Base-by-base conservation (phyloP, 805 yeast species). In the Tetrapisispora taiwanensis region DNA sequence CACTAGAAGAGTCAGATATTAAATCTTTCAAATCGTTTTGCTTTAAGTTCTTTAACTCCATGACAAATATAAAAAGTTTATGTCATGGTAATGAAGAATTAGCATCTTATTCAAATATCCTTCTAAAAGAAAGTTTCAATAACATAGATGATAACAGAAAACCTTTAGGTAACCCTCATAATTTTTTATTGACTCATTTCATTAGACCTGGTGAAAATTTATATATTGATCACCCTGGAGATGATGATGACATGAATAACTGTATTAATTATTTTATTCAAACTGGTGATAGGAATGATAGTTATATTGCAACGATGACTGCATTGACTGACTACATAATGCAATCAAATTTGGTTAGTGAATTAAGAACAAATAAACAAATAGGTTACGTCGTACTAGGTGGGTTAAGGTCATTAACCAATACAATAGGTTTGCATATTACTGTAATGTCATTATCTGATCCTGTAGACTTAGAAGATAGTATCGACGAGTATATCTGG, bases 321-420 rank as follows among this genome's bases (percentile, higher is more conserved):
- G 65, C 63, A 18, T 55, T 82, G 5, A 50, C 74, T 1, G 70
- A 75, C 1, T 74, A 67, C 54, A 41, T 74, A n/a, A 52, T 81
- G 50, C 65, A 76, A 0, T 49, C 66, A 7, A 60, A 70, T 1
- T 63, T 76, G 17, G 59, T 66, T 1, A 63, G 70, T 2, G 78
- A 74, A 39, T 58, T 82, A 15, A 62, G 89, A 48, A 70, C 69
- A 17, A 72, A 71, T 50, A 71, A 70, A 46, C 83, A 78, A 49
- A 58, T 83, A 44, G 89, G 86, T 0, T 83, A 83, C 54, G 68
- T 72, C 5, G 76, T 80, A 0, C 50, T 72, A n/a, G 74, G 79
- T 18, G 87, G 87, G 0, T 44, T 71, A 22, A 62, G 84, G 46
- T 52, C 73, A 0, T 58, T 76, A 26, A 65, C 78, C 43, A 67